Evolutionary conservation across 331 rosid genomes (phyloP).

Genomic region (Malus hybrid): DNA sequence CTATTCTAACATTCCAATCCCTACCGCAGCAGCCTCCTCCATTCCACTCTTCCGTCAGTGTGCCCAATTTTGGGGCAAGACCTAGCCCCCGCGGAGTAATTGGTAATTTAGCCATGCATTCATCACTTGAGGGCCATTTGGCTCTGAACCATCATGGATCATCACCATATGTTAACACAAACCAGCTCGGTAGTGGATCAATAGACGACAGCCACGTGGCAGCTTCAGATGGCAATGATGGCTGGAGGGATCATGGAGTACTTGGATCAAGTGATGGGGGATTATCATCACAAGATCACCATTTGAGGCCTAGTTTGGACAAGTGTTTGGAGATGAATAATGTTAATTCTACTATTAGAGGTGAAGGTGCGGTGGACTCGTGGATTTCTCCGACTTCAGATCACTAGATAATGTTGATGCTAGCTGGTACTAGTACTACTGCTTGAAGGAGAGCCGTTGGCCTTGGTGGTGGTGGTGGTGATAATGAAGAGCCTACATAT

Average conservation of each 20-base stretch:
- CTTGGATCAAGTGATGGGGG: slow-evolving; percentile 1
- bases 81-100: background rate
- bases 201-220: background rate
- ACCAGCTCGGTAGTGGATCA: background rate
- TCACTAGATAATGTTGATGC: background rate
- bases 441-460: slow-evolving; percentile 3
- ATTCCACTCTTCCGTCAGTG: slow-evolving; percentile 18
- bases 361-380: slow-evolving; percentile 56
- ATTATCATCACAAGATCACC: background rate
- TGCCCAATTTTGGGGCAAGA: slow-evolving; percentile 31
- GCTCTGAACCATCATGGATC: slow-evolving; percentile 7
- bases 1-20: slow-evolving; percentile 34
- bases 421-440: background rate
- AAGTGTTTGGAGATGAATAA: slow-evolving; percentile 32
- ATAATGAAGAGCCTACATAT: background rate
- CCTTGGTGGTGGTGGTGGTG: slow-evolving; percentile 3
- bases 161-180: background rate
- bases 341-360: slow-evolving; percentile 21
- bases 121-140: background rate
- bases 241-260: background rate
- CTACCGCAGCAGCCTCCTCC: slow-evolving; percentile 5
- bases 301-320: slow-evolving; percentile 26
- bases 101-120: background rate
- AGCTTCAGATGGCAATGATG: background rate
- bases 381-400: slow-evolving; percentile 71